Evolutionary conservation across 148 eudicot genomes (phyloP), one percentile per base, ranked within the genome.

Genomic region (Suaeda aralocaspica): DNA sequence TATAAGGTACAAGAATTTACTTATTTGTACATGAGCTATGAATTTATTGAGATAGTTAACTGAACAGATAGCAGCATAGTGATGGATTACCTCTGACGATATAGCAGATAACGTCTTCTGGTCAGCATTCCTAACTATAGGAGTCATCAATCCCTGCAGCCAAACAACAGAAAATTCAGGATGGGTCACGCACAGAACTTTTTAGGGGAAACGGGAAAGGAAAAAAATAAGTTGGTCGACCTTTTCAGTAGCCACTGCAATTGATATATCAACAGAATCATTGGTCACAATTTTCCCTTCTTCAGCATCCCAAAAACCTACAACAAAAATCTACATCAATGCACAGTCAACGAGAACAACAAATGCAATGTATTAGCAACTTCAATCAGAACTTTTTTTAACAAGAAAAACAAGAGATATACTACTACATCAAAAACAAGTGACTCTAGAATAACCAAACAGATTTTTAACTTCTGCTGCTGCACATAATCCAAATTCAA

Each of bases 231-330:
- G 31, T 41, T 7, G 44, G 26, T 39, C 70, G 71, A 91, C 99
- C 96, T 91, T 95, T 72, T 95, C 99, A 48, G 99, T 91, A 69
- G 99, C 99, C 76, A 95, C 99, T 31, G 99, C 99, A 80, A 95
- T 86, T 41, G 99, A 91, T 76, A 91, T 89, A 79, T 95, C 97
- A 77, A 91, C 88, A 26, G 96, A 81, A 77, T 87, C 85, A 61
- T 89, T 81, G 56, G 84, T 69, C 63, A 82, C 68, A 42, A 78
- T 53, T 73, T 91, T 91, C 52, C 85, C 96, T 74, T 86, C 86
- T 59, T 81, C 75, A 75, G 68, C 78, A 81, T 86, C 86, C 99
- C 99, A 95, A 75, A 76, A 95, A 72, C 86, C 99, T 95, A 84
- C 74, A 51, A 77, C 11, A 66, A 50, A 69, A 50, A 69, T 31